A percentile compares a stretch with the other conserved stretches of the same genome.
phyloP scores from a whole-genome alignment of 1,139 yeast genomes.

The Geotrichum restrictum region DNA sequence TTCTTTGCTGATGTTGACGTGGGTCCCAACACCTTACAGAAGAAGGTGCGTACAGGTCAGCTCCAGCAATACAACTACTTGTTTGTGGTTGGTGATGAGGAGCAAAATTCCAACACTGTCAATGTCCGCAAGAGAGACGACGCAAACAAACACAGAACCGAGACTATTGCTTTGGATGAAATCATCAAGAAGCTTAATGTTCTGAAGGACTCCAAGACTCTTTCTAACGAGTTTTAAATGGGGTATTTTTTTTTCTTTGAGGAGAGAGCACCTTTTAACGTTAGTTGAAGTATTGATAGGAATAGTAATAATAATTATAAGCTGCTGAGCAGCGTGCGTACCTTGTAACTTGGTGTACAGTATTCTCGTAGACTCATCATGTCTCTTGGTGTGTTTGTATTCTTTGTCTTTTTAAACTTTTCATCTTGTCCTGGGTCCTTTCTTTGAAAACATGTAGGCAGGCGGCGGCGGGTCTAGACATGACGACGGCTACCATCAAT shows the following conservation, averaged over 20 bases:
- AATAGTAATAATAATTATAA: neutral
- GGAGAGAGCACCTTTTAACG: too few relatives aligned
- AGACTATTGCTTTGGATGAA: slow-evolving; percentile 62
- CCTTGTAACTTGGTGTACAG: neutral
- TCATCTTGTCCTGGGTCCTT: too few relatives aligned
- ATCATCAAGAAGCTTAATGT: slow-evolving; percentile 64
- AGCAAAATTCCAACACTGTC: slow-evolving; percentile 69
- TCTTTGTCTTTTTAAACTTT: too few relatives aligned
- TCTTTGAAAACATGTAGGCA: too few relatives aligned
- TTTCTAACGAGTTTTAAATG: slow-evolving; percentile 21
- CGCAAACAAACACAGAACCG: slow-evolving; percentile 78
- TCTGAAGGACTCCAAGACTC: slow-evolving; percentile 37
- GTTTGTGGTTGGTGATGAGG: slow-evolving; percentile 94
- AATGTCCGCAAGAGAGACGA: slow-evolving; percentile 93
- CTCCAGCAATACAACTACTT: slow-evolving; percentile 87
- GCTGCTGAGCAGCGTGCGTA: neutral
- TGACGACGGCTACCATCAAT: too few relatives aligned
- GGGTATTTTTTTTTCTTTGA: too few relatives aligned
- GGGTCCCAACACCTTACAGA: slow-evolving; percentile 89
- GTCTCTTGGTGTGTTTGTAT: too few relatives aligned
- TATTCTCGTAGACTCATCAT: too few relatives aligned
- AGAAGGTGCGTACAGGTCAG: slow-evolving; percentile 96
- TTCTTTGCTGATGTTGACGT: slow-evolving; percentile 90
- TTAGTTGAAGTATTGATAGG: too few relatives aligned
- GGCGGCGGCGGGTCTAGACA: too few relatives aligned